phyloP scores from a whole-genome alignment of 345 rosid species.

The Gynandropsis gynandra region DNA sequence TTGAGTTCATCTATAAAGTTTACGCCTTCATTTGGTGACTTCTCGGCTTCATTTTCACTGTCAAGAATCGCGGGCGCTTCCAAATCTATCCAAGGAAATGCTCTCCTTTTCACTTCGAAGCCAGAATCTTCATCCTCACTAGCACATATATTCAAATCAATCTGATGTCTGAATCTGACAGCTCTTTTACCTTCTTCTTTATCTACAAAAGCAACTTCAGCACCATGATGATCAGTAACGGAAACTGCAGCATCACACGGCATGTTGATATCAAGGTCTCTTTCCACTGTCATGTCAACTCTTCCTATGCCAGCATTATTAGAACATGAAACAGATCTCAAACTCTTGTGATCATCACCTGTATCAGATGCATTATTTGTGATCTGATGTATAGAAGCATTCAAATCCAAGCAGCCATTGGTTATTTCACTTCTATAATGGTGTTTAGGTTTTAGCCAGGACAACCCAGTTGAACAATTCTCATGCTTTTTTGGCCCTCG shows the following conservation, averaged over 20 bases:
- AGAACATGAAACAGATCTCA: constrained; percentile 37
- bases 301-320: constrained; percentile 28
- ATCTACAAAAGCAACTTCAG: constrained; percentile 28
- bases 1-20: constrained; percentile 31
- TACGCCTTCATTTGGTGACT: constrained; percentile 28
- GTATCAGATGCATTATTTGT: constrained; percentile 25
- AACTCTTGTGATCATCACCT: constrained; percentile 20
- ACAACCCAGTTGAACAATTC: constrained; percentile 36
- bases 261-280: constrained; percentile 65
- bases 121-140: constrained; percentile 59
- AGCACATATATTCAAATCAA: constrained; percentile 68
- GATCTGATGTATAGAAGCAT: constrained; percentile 30
- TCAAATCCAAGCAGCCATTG: constrained; percentile 37
- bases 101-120: constrained; percentile 31
- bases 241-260: constrained; percentile 57
- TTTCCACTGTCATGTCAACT: constrained; percentile 31
- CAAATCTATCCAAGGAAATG: constrained; percentile 50
- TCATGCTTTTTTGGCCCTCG: constrained; percentile 42
- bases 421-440: constrained; percentile 31
- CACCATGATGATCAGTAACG: constrained; percentile 30
- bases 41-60: constrained; percentile 43
- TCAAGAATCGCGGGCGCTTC: constrained; percentile 63
- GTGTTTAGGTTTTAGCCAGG: constrained; percentile 60
- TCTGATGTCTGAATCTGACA: constrained; percentile 33
- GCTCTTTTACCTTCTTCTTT: constrained; percentile 34